phyloP scores from a whole-genome alignment of 2,329 filamentous ascomycete genomes.

The Aspergillus alliaceus region DNA sequence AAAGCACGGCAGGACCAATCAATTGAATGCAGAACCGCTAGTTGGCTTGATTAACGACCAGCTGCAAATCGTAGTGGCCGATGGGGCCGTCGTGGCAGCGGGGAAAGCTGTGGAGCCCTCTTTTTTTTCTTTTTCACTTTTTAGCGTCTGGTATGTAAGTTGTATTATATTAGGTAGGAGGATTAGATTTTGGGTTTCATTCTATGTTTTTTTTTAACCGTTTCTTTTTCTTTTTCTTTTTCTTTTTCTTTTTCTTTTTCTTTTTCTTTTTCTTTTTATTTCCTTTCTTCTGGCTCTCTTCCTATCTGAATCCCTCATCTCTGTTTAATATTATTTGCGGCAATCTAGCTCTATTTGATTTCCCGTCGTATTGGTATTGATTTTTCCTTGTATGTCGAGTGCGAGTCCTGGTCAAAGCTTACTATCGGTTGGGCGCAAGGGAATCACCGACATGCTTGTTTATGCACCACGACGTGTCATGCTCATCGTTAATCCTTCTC shows the following conservation, averaged over 20 bases:
- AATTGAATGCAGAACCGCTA: slow-evolving; percentile 12
- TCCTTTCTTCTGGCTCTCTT: no score
- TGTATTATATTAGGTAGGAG: no score
- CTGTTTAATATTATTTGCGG: no score
- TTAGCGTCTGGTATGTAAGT: background rate
- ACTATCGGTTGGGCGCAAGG: slow-evolving; percentile 6
- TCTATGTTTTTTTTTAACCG: no score
- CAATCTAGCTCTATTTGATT: no score
- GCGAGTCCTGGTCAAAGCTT: no score
- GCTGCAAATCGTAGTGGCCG: slow-evolving; percentile 6
- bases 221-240: background rate
- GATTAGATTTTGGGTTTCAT: no score
- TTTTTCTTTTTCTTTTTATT: no score
- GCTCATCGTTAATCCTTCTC: background rate
- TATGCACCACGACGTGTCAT: slow-evolving; percentile 11
- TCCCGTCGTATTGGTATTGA: no score
- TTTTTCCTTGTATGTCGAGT: no score
- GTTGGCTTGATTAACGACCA: slow-evolving; percentile 7
- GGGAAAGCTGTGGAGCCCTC: slow-evolving; percentile 13
- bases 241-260: background rate
- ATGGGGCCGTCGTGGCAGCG: slow-evolving; percentile 21
- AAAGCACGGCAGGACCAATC: slow-evolving; percentile 11
- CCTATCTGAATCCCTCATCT: no score
- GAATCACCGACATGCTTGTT: slow-evolving; percentile 1
- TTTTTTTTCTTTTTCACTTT: no score